Conservation (phyloP, 192 early-diverging fungal species). For the Coemansia sp. region DNA sequence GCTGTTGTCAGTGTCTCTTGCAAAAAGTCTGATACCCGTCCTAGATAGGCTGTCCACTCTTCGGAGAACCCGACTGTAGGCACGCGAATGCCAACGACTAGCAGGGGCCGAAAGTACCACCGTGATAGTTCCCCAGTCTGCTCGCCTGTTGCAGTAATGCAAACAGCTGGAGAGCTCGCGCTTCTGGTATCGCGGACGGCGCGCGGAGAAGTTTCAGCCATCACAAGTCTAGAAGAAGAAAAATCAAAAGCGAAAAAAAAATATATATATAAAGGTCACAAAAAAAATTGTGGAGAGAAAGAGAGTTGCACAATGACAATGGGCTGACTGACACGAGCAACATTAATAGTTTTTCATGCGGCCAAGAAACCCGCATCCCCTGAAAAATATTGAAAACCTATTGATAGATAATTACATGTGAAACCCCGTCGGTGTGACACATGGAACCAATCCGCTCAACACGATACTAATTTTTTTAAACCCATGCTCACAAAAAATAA, state of each 20-base stretch:
- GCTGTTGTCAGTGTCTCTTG: constrained; percentile 42
- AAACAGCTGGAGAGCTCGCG: neutral
- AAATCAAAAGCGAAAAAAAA: neutral
- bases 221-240: neutral
- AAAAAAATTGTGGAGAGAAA: neutral
- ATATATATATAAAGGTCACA: neutral
- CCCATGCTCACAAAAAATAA: no score
- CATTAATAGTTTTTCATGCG: neutral
- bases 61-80: constrained; percentile 18
- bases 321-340: no score
- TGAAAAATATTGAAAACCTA: no score
- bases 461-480: no score
- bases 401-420: no score
- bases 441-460: no score
- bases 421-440: no score
- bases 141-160: neutral
- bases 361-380: neutral
- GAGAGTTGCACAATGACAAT: neutral
- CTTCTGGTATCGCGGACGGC: neutral
- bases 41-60: constrained; percentile 24
- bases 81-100: constrained; percentile 1
- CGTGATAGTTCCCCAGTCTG: neutral
- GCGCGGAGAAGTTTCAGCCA: neutral
- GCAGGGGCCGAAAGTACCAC: constrained; percentile 3
- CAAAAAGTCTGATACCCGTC: constrained; percentile 21